Conservation (phyloP, 164 flowering plant genomes). For the Cinnamomum chago region DNA sequence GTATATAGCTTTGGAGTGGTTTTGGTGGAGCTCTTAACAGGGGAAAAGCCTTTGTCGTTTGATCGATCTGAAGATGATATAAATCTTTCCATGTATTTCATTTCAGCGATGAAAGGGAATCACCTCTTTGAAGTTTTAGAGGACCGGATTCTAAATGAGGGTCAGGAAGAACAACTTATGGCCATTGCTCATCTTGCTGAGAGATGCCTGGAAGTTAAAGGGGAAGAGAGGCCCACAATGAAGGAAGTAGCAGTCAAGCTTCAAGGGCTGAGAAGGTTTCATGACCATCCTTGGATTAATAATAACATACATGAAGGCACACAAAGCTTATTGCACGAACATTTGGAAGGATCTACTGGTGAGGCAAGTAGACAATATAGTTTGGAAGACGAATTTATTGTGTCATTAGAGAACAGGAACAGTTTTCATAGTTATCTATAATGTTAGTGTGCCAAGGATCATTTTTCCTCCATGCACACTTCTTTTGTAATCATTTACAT, state of each 20-base stretch:
- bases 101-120: conserved; percentile 1
- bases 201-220: neutral
- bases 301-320: too few relatives aligned
- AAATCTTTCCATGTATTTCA: neutral
- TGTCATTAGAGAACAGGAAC: too few relatives aligned
- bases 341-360: too few relatives aligned
- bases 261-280: neutral
- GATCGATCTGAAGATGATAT: neutral
- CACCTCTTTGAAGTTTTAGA: neutral
- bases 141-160: neutral
- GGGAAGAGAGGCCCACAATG: conserved; percentile 3
- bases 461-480: too few relatives aligned
- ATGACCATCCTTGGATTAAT: neutral
- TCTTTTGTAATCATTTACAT: too few relatives aligned
- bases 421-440: too few relatives aligned
- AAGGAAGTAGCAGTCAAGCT: neutral
- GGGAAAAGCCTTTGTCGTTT: neutral
- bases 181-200: neutral
- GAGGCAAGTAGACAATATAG: too few relatives aligned
- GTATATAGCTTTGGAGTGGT: conserved; percentile 10
- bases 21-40: neutral
- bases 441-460: too few relatives aligned
- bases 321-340: too few relatives aligned
- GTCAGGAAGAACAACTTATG: neutral
- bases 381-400: too few relatives aligned